These are phyloP conservation scores for Exophiala viscosa DNA, from an alignment of 2,329 filamentous ascomycete species.

Conservation along the genomic window DNA sequence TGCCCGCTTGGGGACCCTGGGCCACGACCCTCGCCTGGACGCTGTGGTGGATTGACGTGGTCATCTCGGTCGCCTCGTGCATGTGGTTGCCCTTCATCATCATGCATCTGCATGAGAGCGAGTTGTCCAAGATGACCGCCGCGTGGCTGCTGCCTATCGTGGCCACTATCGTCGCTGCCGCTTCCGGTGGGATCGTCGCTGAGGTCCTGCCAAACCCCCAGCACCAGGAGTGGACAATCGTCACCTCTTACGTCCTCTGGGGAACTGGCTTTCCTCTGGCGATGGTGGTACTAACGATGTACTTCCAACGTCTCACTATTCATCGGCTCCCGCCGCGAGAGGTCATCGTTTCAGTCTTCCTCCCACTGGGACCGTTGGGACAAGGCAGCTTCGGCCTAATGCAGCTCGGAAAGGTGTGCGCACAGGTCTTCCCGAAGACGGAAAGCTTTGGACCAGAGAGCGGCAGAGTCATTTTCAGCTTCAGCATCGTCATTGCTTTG, in stretches of 20 bases:
- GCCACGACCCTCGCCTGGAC: slow-evolving; percentile 46
- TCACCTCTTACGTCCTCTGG: slow-evolving; percentile 67
- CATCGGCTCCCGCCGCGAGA: slow-evolving; percentile 64
- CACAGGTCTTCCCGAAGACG: slow-evolving; percentile 34
- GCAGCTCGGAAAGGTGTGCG: slow-evolving; percentile 49
- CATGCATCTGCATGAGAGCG: slow-evolving; percentile 28
- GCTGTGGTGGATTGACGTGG: slow-evolving; percentile 49
- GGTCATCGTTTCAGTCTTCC: slow-evolving; percentile 64
- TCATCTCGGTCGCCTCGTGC: slow-evolving; percentile 41
- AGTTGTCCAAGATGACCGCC: slow-evolving; percentile 59
- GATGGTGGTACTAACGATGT: slow-evolving; percentile 61
- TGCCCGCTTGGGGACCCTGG: slow-evolving; percentile 55
- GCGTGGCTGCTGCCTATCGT: slow-evolving; percentile 65
- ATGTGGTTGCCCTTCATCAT: slow-evolving; percentile 50
- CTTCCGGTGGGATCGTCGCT: slow-evolving; percentile 62
- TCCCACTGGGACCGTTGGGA: slow-evolving; percentile 64
- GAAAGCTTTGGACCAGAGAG: slow-evolving; percentile 23
- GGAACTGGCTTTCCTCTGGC: slow-evolving; percentile 61
- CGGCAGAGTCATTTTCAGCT: slow-evolving; percentile 26
- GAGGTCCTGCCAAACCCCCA: slow-evolving; percentile 52
- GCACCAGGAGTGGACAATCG: slow-evolving; percentile 58
- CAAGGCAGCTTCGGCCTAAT: slow-evolving; percentile 61
- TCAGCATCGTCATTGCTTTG: slow-evolving; percentile 35
- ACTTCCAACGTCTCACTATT: slow-evolving; percentile 65
- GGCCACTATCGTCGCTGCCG: slow-evolving; percentile 62